Evolutionary conservation across 176 grass and related monocot genomes (phyloP).

Genomic region (Puya raimondii): DNA sequence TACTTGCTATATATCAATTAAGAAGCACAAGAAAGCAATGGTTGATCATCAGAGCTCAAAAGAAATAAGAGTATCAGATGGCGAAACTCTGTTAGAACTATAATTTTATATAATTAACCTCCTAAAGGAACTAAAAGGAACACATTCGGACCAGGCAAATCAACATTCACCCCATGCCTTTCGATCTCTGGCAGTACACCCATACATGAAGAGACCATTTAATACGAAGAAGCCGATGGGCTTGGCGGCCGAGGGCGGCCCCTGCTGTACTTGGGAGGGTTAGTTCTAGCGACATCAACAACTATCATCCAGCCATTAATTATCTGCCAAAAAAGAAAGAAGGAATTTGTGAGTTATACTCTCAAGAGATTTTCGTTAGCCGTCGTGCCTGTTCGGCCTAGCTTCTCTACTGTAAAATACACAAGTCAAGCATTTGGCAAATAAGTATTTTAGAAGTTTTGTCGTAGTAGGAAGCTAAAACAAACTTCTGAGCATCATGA

Average conservation of each 20-base stretch:
- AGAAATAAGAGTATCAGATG: background rate
- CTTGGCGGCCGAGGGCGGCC: conserved; percentile 13
- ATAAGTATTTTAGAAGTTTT: no score
- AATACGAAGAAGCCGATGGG: conserved; percentile 16
- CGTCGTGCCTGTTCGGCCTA: no score
- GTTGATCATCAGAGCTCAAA: background rate
- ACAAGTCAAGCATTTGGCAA: no score
- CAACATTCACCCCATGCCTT: conserved; percentile 20
- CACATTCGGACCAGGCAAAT: conserved; percentile 32
- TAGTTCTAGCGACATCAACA: conserved; percentile 72
- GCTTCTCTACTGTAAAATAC: no score
- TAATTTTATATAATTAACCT: background rate
- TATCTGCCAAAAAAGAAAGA: conserved; percentile 44
- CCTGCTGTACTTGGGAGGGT: conserved; percentile 27
- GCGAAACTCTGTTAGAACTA: background rate
- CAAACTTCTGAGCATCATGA: no score
- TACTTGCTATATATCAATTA: no score
- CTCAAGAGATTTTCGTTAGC: background rate
- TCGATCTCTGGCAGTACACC: conserved; percentile 18
- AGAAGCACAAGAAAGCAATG: no score
- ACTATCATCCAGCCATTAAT: conserved; percentile 99
- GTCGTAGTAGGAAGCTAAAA: no score
- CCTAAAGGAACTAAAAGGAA: conserved; percentile 13
- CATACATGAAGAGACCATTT: conserved; percentile 17
- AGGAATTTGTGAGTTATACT: conserved; percentile 5